Base-by-base conservation (phyloP, 495 filamentous ascomycete species). In the Podospora conica region DNA sequence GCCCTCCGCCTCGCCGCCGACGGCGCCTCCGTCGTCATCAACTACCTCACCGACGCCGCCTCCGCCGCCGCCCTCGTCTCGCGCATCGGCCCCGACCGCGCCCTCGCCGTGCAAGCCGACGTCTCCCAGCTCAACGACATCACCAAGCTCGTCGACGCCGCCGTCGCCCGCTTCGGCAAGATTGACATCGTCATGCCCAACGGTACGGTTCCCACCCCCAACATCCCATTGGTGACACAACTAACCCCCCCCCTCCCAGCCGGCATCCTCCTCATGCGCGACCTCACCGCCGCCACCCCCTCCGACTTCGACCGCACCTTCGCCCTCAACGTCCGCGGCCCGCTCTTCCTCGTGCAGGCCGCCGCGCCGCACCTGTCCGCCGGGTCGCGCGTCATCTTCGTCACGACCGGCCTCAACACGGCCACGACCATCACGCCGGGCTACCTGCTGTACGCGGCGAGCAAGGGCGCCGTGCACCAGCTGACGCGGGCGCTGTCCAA, bases 391-490 rank as follows among this genome's bases (percentile, higher is more conserved):
- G 82, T 91, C 53, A 81, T 91, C 62, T 80, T 91, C 65, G 70
- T 90, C 66, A 86, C 85, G 6, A 87, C 85, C 4, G 79, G 79
- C 1, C 75, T 87, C 11, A 81, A 76, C 61, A 71, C 66, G 7
- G 67, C 76, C 8, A 80, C 77, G 0, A 76, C 68, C 1, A 78
- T 90, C 10, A 75, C 78, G n/a, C 85, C 88, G 2, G 71, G 73
- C 3, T 90, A 90, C 67, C 78, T 89, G 33, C 77, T 88, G 28
- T 91, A 91, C 70, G 75, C 76, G 29, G 76, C 83, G 0, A 85
- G 83, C 62, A 91, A 91, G 69, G 89, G 87, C 59, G 86, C 89
- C 6, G 82, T 91, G 56, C 87, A 91, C 71, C 87, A 91, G 71
- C 87, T 91, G 79, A 81, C 83, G 0, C 82, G 87, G 8, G 78